Conservation (phyloP, 192 early-diverging fungal species). For the Phlyctochytrium planicorne region DNA sequence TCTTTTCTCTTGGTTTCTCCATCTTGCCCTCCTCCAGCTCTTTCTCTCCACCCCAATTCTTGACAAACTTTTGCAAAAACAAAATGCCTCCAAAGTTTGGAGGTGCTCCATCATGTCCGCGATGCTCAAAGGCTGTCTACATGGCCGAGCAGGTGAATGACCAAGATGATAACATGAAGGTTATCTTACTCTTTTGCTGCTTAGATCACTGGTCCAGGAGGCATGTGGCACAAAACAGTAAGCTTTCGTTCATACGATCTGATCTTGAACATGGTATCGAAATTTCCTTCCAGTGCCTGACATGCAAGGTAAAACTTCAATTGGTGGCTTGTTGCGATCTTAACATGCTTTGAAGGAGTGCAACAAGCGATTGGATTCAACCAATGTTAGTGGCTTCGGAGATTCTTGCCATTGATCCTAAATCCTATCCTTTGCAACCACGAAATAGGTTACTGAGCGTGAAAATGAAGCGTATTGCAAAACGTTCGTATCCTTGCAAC, state of each 20-base stretch:
- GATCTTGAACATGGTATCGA: neutral
- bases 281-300: too few species aligned
- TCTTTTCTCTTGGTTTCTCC: too few species aligned
- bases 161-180: neutral
- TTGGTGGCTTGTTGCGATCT: too few species aligned
- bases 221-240: constrained; percentile 39
- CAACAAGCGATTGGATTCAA: constrained; percentile 46
- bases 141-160: constrained; percentile 36
- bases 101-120: constrained; percentile 36
- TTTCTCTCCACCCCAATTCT: too few species aligned
- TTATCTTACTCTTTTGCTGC: neutral
- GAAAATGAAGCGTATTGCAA: constrained; percentile 49
- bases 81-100: constrained; percentile 37
- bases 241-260: neutral
- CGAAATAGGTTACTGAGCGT: constrained; percentile 48
- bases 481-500: constrained; percentile 14
- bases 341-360: constrained; percentile 41
- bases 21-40: too few species aligned
- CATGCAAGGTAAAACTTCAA: too few species aligned
- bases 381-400: too few species aligned
- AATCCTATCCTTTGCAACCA: too few species aligned
- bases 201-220: constrained; percentile 35
- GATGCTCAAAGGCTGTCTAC: constrained; percentile 45
- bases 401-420: too few species aligned
- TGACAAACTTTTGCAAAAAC: too few species aligned